phyloP scores from a whole-genome alignment of 768 basidiomycete species.

The Kwoniella dendrophila region DNA sequence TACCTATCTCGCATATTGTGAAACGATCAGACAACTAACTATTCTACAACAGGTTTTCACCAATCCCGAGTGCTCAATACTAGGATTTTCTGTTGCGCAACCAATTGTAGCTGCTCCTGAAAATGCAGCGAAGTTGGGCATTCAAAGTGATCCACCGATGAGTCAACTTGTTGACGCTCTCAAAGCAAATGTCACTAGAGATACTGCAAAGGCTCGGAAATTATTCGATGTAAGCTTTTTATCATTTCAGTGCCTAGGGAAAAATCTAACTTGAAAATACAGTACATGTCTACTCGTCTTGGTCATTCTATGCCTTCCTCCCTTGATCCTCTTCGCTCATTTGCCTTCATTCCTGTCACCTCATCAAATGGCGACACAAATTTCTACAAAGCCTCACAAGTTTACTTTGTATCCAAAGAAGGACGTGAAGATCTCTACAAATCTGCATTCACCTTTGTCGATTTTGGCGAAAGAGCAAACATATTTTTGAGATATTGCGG shows the following conservation, averaged over 20 bases:
- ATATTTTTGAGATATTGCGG: conserved; percentile 84
- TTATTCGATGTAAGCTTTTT: conserved; percentile 68
- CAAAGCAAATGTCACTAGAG: conserved; percentile 64
- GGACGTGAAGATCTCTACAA: conserved; percentile 66
- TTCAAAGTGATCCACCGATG: conserved; percentile 71
- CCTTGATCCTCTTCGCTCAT: conserved; percentile 63
- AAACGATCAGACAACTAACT: conserved; percentile 12
- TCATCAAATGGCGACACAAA: conserved; percentile 22
- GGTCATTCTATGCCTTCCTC: conserved; percentile 55
- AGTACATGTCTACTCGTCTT: conserved; percentile 43
- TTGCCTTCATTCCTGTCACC: conserved; percentile 67
- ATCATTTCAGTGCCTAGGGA: too few relatives aligned
- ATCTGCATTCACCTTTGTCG: conserved; percentile 81
- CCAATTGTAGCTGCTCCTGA: conserved; percentile 54
- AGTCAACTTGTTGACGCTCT: conserved; percentile 65
- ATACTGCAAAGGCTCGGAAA: conserved; percentile 62
- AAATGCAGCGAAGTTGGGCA: conserved; percentile 66
- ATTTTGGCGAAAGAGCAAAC: conserved; percentile 81
- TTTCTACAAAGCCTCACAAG: conserved; percentile 40
- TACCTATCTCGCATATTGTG: neutral
- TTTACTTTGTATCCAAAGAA: conserved; percentile 51
- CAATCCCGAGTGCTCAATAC: conserved; percentile 65
- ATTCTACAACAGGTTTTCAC: conserved; percentile 67
- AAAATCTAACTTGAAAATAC: neutral
- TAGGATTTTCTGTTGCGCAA: conserved; percentile 74